These are phyloP conservation scores for Trichosanthes truncata DNA, from an alignment of 306 rosid genomes.

Conservation along the genomic window DNA sequence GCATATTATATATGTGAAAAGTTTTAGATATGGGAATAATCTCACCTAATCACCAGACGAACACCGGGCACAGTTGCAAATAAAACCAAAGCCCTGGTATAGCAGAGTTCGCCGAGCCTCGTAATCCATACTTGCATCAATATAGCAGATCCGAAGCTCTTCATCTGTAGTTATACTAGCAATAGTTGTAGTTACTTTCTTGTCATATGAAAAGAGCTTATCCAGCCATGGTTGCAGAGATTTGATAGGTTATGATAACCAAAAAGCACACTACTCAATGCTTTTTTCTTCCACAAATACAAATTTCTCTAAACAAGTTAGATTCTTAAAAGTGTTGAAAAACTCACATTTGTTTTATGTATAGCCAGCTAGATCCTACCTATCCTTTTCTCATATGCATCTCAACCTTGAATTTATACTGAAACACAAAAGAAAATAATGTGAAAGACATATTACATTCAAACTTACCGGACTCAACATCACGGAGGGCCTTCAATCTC, in stretches of 20 bases:
- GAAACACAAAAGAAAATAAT: neutral
- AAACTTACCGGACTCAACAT: slow-evolving; percentile 57
- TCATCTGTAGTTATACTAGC: slow-evolving; percentile 38
- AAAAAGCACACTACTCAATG: neutral
- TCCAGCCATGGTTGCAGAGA: neutral
- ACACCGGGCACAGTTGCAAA: slow-evolving; percentile 64
- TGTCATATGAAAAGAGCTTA: neutral
- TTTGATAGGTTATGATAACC: neutral
- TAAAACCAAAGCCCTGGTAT: slow-evolving; percentile 69
- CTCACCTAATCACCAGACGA: slow-evolving; percentile 36
- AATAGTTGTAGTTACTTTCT: neutral
- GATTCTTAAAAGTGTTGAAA: neutral
- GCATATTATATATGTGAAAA: neutral
- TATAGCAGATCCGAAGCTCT: slow-evolving; percentile 91
- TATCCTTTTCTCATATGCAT: neutral
- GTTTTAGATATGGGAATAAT: neutral
- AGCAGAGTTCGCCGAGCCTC: slow-evolving; percentile 57
- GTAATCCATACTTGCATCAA: slow-evolving; percentile 62
- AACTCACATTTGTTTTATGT: neutral
- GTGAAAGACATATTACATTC: neutral
- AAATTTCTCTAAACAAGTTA: neutral
- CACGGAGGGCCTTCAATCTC: slow-evolving; percentile 65
- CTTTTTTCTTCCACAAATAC: neutral
- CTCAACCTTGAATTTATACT: neutral
- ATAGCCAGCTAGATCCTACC: neutral